Base-by-base conservation (phyloP, 2,329 filamentous ascomycete species). In the Aspergillus chevalieri region DNA sequence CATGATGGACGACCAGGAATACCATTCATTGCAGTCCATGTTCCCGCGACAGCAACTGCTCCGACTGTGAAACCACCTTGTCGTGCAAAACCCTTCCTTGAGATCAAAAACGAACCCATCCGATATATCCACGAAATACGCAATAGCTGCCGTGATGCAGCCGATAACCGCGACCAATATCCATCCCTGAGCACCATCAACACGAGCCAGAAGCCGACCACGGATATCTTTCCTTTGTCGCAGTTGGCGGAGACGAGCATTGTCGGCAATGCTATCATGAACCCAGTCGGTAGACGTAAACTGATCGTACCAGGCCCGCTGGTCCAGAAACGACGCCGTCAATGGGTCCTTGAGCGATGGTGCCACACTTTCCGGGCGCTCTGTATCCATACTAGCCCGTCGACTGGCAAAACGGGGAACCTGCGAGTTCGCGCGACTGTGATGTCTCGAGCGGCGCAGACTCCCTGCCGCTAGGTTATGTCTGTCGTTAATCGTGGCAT, bases 201-300 rank as follows among this genome's bases (percentile, higher is more conserved):
- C 87, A 62, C 87, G 79, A 1, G 88, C 80, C 43, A 82, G 74
- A 12, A 95, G 58, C 44, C 87, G 84, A n/a, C 92, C 92, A 65
- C 85, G 84, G 52, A 95, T 79, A 70, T 92, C 93, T 66, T 86
- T 94, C 44, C 90, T 80, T 60, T 80, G 84, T 45, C 89, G 83
- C 36, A 98, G 78, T 47, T 84, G 84, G 67, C 94, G 93, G 45
- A 94, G 83, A 22, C 93, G 87, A 61, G 90, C 89, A 8, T 91
- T 89, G 70, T 97, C 93, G 62, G 90, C 89, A 58, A 98, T 96
- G 67, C 87, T 91, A 69, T 98, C 93, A 66, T 95, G 92, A 1
- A 98, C 91, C 93, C 93, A 98, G 68, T 98, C 92, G 48, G 89
- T 96, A 6, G 89, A 95, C 5, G 90, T 95, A 64, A 95, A 95